Conservation (phyloP, 2,329 filamentous ascomycete species). For the Stenocarpella maydis region DNA sequence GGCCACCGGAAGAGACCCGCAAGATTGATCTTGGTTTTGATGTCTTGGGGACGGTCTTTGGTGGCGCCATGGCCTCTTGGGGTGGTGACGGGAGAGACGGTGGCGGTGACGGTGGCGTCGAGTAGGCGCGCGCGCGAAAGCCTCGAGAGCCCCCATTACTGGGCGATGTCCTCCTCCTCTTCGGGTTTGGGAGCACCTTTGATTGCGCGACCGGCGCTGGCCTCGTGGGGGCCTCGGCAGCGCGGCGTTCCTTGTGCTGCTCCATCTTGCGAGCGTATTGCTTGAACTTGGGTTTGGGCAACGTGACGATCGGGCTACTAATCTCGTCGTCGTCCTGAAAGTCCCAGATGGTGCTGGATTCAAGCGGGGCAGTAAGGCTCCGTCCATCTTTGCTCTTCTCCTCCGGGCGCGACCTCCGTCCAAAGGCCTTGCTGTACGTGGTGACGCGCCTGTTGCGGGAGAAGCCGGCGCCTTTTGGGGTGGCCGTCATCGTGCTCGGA, state of each 20-base stretch:
- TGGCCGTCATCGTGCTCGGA: conserved; percentile 36
- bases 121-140: conserved; percentile 32
- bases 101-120: conserved; percentile 35
- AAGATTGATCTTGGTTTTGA: conserved; percentile 27
- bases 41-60: conserved; percentile 28
- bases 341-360: conserved; percentile 35
- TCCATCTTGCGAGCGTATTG: conserved; percentile 29
- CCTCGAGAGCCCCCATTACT: conserved; percentile 15
- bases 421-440: conserved; percentile 44
- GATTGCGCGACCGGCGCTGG: conserved; percentile 18
- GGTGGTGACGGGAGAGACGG: conserved; percentile 34
- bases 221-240: background rate
- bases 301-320: conserved; percentile 31
- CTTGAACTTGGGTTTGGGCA: conserved; percentile 31
- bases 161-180: conserved; percentile 29
- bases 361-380: conserved; percentile 31
- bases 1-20: conserved; percentile 26
- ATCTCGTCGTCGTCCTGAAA: conserved; percentile 36
- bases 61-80: conserved; percentile 32
- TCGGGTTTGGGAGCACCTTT: conserved; percentile 28
- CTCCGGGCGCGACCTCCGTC: conserved; percentile 37
- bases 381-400: conserved; percentile 30
- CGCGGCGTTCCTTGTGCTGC: conserved; percentile 18
- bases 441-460: conserved; percentile 43
- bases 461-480: conserved; percentile 37